Base-by-base conservation (phyloP, 2,329 filamentous ascomycete species). In the Colletotrichum sp. region DNA sequence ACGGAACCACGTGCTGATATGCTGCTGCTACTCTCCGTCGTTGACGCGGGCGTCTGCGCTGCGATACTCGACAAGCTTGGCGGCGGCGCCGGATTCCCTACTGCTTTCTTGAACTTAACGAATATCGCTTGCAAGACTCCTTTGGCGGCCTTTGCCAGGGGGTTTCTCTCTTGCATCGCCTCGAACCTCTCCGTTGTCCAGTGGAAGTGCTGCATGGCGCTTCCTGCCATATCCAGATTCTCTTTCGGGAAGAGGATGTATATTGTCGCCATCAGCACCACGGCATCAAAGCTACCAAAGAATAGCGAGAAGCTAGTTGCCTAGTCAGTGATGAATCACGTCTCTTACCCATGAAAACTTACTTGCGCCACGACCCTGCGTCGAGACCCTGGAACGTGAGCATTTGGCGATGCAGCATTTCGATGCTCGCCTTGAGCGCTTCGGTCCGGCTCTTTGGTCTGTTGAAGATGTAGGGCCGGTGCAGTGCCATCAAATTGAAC, bases 231-330 rank as follows among this genome's bases (percentile, higher is more conserved):
- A 30, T 90, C 88, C 4, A 83, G 80, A 71, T 92, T 88, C 78
- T 92, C 90, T 26, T 84, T 85, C 2, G 91, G 91, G 76, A 92
- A 92, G 10, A 93, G 81, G 39, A 93, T 92, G 80, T 90, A 92
- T 36, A 93, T 89, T 21, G 90, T 89, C 0, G 91, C 89, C 69
- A 92, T 86, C 71, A 93, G 85, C 18, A 93, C 90, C 24, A 92
- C 89, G 16, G 92, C 91, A 79, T 93, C 92, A 75, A 93, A 93
- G 8, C 90, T 92, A 68, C 90, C 90, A 68, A 92, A 92, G 80
- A 93, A 92, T 5, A 93, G 85, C 18, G 88, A 86, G 78, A 91
- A 91, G 28, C 85, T 88, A 16, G 10, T 24, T 15, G 15, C 24
- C 60, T 12, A 24, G 60, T 64, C 24, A 64, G 62, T 44, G n/a